Conservation (phyloP, 345 rosid species). For the Noccaea caerulescens region DNA sequence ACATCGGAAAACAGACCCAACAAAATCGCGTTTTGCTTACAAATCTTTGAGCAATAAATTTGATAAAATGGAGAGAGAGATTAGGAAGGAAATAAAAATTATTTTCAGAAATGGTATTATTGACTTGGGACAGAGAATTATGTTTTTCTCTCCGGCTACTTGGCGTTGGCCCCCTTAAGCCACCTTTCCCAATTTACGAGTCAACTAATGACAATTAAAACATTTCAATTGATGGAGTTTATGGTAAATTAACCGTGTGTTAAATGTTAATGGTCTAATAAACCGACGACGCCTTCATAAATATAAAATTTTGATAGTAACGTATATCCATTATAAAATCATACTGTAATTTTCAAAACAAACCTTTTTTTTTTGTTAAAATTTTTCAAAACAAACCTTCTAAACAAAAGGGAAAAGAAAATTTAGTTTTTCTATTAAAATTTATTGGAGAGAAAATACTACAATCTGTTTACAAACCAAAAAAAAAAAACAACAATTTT, state of each 20-base stretch:
- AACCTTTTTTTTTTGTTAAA: no score
- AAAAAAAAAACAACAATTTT: no score
- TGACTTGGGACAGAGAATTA: slow-evolving; percentile 28
- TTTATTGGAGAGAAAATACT: no score
- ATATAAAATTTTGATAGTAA: no score
- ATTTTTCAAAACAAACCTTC: no score
- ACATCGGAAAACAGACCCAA: slow-evolving; percentile 40
- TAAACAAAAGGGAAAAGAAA: no score
- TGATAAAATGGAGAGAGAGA: slow-evolving; percentile 8
- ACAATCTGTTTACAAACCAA: no score
- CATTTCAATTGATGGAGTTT: background rate
- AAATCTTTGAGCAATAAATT: slow-evolving; percentile 1
- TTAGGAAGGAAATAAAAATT: background rate
- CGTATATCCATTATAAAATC: no score
- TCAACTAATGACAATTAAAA: slow-evolving; percentile 31
- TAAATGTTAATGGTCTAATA: background rate
- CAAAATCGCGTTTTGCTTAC: slow-evolving; percentile 10
- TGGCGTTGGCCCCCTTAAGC: slow-evolving; percentile 11
- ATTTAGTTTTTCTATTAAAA: no score
- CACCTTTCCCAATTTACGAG: slow-evolving; percentile 33
- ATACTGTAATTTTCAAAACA: no score
- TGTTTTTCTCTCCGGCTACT: slow-evolving; percentile 13
- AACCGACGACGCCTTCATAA: no score
- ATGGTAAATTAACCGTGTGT: background rate
- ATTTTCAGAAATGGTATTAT: background rate